Percentiles rank a stretch among this genome's conserved stretches.
Evolutionary conservation across 1,284 basidiomycete genomes (phyloP).

Genomic region (Cutaneotrichosporon spelunceum): DNA sequence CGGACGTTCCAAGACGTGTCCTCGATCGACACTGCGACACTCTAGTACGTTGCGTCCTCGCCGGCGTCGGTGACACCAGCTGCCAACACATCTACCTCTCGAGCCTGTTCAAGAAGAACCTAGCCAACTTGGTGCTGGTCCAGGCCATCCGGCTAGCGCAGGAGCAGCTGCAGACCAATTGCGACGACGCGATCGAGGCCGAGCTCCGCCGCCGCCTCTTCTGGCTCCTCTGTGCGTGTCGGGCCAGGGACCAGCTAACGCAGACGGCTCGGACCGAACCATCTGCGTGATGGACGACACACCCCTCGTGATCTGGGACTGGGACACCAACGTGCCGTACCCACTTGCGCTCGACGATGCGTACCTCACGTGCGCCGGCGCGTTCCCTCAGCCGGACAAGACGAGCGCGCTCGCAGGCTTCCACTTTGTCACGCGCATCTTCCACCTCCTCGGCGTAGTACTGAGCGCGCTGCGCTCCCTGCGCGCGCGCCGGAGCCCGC

Average conservation of each 20-base stretch:
- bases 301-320: not conserved
- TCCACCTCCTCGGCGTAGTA: conserved; percentile 2
- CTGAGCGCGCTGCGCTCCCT: not conserved
- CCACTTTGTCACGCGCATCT: not conserved
- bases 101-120: conserved; percentile 6
- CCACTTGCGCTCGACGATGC: not conserved
- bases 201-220: conserved; percentile 3
- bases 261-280: conserved; percentile 1
- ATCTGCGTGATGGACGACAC: conserved; percentile 1
- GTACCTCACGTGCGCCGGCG: not conserved
- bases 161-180: not conserved
- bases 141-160: not conserved
- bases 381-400: not conserved
- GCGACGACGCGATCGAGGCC: not conserved
- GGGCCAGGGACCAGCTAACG: not conserved
- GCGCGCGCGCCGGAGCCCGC: not conserved
- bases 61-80: not conserved
- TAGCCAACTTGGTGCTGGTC: not conserved
- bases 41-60: not conserved
- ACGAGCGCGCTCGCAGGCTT: not conserved
- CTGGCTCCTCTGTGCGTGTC: conserved; percentile 1
- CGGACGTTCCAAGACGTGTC: not conserved
- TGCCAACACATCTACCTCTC: conserved; percentile 7
- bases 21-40: not conserved
- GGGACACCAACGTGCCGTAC: conserved; percentile 3